Evolutionary conservation across 176 grass and related monocot genomes (phyloP), one percentile per base, ranked within the genome.

Genomic region (Aegilops longissima): DNA sequence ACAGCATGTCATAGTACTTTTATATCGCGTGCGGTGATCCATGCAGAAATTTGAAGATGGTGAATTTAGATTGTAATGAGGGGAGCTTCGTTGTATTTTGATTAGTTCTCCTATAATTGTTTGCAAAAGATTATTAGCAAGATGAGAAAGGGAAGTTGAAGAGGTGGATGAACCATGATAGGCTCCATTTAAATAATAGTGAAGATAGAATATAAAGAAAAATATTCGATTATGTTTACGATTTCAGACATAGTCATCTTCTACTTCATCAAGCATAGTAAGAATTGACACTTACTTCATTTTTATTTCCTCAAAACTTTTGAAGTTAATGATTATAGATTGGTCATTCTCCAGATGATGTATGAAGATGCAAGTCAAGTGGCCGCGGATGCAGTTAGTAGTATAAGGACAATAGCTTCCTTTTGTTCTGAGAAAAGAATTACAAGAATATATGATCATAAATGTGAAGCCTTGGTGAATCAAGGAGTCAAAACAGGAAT

Each of bases 321-420:
- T 5, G 20, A 61, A 87, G 11, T 61, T 30, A 38, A 2, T 45
- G 25, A 73, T 59, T 47, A 75, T 49, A 25, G 0, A 73, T 80
- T 70, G 6, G 1, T 82, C 4, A 21, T 81, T 72, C 61, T 86
- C 40, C 45, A 94, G 94, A 85, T 78, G 36, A 80, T 90, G 83
- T 90, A 94, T 79, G 94, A 97, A 88, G 94, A 97, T 71, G 92
- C 94, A 74, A 94, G 92, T 66, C 94, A 97, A 82, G 90, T 97
- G 30, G 92, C 94, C 77, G 94, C 86, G 16, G 89, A 93, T 52
- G 89, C 94, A 73, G 76, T 96, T 10, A 75, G 89, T 40, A 90
- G 92, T 73, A 97, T 97, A 61, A 87, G 88, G 45, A 97, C 94
- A 6, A 83, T 94, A 59, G 92, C 91, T 82, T 93, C 91, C 11